A percentile compares a stretch with the other conserved stretches of the same genome.
Evolutionary conservation across 306 rosid species (phyloP).

Genomic region (Medicago arabica): DNA sequence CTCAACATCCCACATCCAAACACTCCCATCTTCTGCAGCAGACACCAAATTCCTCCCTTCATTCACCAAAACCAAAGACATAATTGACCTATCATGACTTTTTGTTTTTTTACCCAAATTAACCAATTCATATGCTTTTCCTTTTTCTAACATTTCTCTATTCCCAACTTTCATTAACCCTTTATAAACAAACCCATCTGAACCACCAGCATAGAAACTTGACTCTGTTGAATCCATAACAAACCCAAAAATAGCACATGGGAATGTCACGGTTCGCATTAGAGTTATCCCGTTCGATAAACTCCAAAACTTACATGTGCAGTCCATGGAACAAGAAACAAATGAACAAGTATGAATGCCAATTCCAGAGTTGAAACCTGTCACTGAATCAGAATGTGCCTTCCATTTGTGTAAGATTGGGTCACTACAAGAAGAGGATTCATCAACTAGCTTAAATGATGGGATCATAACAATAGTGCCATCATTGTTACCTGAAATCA

Average conservation of each 20-base stretch:
- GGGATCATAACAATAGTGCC: conserved; percentile 64
- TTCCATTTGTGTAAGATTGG: conserved; percentile 45
- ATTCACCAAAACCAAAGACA: conserved; percentile 56
- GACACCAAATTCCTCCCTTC: conserved; percentile 61
- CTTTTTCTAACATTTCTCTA: background rate
- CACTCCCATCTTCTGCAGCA: conserved; percentile 74
- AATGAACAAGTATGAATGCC: conserved; percentile 47
- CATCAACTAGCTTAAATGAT: conserved; percentile 55
- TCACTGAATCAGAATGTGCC: conserved; percentile 68
- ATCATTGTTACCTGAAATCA: conserved; percentile 68
- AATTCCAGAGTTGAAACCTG: conserved; percentile 47
- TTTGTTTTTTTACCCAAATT: conserved; percentile 32
- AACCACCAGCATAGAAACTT: conserved; percentile 65
- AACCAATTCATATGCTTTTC: conserved; percentile 31
- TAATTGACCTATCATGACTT: conserved; percentile 49
- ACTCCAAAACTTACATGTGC: conserved; percentile 73
- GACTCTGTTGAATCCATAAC: conserved; percentile 50
- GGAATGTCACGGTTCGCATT: conserved; percentile 49
- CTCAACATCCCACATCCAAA: conserved; percentile 63
- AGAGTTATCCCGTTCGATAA: conserved; percentile 42
- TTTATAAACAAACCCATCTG: conserved; percentile 67
- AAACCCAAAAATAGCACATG: conserved; percentile 56
- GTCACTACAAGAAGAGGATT: background rate
- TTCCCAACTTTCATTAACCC: conserved; percentile 36
- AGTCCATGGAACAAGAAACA: conserved; percentile 65